Evolutionary conservation across 2,329 filamentous ascomycete species (phyloP), one percentile per base, ranked within the genome.

Genomic region (Sarocladium strictum): DNA sequence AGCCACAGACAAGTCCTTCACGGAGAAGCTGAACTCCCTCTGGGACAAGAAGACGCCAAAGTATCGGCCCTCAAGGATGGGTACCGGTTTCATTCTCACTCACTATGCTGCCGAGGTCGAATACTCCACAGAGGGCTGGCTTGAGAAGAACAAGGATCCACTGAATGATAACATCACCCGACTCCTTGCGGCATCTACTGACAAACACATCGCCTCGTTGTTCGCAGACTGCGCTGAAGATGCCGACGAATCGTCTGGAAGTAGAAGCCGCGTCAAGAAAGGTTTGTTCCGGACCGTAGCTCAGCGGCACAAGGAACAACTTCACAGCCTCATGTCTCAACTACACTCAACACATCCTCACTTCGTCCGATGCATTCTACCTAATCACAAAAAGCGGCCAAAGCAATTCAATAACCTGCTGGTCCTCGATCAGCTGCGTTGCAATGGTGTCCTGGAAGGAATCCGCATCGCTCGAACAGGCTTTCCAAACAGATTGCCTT

Each of bases 131-230:
- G 84, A 93, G 55, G 89, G 89, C 56, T 99, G 94, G 94, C 75
- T 99, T 32, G 93, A 97, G 70, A 99, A 97, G 79, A 99, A 99
- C 77, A 99, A 99, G 69, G 94, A 99, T 64, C 95, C 94, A 1
- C 72, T 99, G 45, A 97, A 97, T 64, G 95, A 99, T 77, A 99
- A 97, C 59, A 81, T 99, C 58, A 99, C 95, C 0, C 84, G 90
- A 21, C 79, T 99, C 7, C 80, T 99, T 33, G 89, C 92, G 35
- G 78, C 80, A 14, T 99, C 95, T 1, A 84, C 79, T 2, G 86
- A 97, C 66, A 84, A 81, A 58, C 93, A 99, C 65, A 79, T 97
- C 58, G 89, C 91, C 1, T 81, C 79, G 37, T 78, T 99, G 0
- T 99, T 99, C 68, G 77, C 82, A 4, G 95, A 99, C 69, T 99